Conservation (phyloP, 176 grass and related monocot species). For the Zea luxurians region DNA sequence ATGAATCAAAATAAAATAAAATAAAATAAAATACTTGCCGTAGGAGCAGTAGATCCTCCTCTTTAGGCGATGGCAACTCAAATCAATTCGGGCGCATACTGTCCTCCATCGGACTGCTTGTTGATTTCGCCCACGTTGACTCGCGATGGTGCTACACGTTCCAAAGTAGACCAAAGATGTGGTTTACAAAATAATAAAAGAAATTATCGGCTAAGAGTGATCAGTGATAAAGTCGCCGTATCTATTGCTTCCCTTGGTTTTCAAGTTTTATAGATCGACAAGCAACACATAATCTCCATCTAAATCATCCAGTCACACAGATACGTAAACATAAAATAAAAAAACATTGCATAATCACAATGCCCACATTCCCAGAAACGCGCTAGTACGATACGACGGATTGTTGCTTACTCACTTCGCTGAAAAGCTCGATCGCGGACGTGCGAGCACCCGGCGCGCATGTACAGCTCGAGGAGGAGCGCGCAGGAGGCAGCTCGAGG, state of each 20-base stretch:
- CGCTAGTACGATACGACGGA: background rate
- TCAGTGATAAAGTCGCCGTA: background rate
- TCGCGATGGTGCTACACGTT: too few species aligned
- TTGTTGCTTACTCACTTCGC: background rate
- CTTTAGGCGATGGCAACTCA: too few species aligned
- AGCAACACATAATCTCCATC: too few species aligned
- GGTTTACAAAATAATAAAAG: background rate
- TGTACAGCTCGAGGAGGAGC: too few species aligned
- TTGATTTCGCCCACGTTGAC: too few species aligned
- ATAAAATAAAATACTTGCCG: too few species aligned
- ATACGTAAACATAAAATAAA: background rate
- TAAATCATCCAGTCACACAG: background rate
- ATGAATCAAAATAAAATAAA: too few species aligned
- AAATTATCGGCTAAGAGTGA: background rate
- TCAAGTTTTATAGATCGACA: background rate
- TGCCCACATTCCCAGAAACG: background rate
- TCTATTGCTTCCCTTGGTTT: background rate
- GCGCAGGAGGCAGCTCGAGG: too few species aligned
- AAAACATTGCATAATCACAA: background rate
- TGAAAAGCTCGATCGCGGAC: conserved; percentile 15
- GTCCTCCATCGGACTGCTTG: too few species aligned
- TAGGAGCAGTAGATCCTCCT: too few species aligned
- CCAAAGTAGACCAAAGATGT: background rate
- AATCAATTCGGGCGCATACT: too few species aligned
- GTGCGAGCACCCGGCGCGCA: too few species aligned